Base-by-base conservation (phyloP, 495 filamentous ascomycete genomes). In the Annulohypoxylon stygium region DNA sequence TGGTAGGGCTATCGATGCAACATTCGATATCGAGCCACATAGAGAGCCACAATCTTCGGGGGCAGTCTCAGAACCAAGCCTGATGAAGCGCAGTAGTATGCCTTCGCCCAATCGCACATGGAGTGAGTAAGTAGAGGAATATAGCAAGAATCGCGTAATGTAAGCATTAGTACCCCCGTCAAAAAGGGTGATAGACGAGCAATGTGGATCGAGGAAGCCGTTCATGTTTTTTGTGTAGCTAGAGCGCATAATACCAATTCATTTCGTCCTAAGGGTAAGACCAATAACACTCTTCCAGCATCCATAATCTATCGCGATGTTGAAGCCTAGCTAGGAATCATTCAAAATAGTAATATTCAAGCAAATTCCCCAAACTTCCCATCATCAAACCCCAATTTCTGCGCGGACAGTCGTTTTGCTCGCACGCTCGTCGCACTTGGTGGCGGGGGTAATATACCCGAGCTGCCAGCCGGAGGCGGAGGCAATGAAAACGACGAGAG, bases 311-410 rank as follows among this genome's bases (percentile, higher is more conserved):
- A 66, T 33, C 37, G 4, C 36, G 30, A 8, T 30, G 30, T 11
- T 43, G 48, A 57, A 50, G 6, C 10, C 3, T 60, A 18, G 34
- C 63, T 41, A 33, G 43, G 26, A 61, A 57, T 54, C 45, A 26
- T 41, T 53, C 16, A 67, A 53, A 36, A 23, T 41, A 48, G 60
- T 9, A 43, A 5, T 43, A 37, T 14, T 80, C 71, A 87, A 57
- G 86, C 85, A 81, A 91, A 91, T 73, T 91, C 89, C 7, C 88
- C 89, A 84, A 90, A 90, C 67, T 89, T 85, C 45, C 89, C 89
- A 74, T 91, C 88, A 62, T 91, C 89, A 73, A 91, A 91, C 7
- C 89, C 89, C 59, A 90, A 47, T 51, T 88, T 83, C 65, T 87
- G 84, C 8, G 84, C 82, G 16, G 83, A 84, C 58, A 84, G 71